Percentiles rank a stretch among this genome's conserved stretches.
phyloP scores from a whole-genome alignment of 2,329 filamentous ascomycete genomes.

The Cladosporium sp. region DNA sequence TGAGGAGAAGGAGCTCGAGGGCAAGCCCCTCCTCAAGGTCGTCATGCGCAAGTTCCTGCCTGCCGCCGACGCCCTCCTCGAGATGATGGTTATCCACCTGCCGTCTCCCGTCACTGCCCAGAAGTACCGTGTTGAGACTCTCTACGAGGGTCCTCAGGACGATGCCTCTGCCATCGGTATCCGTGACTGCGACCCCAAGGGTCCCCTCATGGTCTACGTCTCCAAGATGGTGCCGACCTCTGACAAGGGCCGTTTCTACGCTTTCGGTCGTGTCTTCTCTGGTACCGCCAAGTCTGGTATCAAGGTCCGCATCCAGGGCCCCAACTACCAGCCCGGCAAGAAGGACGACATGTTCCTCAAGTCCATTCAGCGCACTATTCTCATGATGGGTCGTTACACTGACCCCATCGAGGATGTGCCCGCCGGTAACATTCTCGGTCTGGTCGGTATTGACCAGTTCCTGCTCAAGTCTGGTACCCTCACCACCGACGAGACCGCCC shows the following conservation, averaged over 20 bases:
- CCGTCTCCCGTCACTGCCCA: conserved; percentile 94
- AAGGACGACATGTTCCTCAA: conserved; percentile 99
- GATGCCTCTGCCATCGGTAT: conserved; percentile 93
- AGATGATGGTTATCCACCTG: conserved; percentile 99
- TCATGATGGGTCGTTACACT: conserved; percentile 99
- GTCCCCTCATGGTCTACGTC: conserved; percentile 98
- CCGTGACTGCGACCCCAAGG: conserved; percentile 97
- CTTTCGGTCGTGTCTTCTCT: conserved; percentile 99
- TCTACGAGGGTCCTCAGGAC: conserved; percentile 95
- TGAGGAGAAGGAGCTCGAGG: conserved; percentile 89
- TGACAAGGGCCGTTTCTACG: conserved; percentile 99
- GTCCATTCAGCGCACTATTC: conserved; percentile 98
- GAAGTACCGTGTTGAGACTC: conserved; percentile 94
- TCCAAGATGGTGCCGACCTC: conserved; percentile 99
- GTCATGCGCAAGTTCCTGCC: conserved; percentile 99
- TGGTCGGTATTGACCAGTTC: conserved; percentile 99
- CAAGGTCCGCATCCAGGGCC: conserved; percentile 99
- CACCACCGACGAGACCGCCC: conserved; percentile 91
- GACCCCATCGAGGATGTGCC: conserved; percentile 99
- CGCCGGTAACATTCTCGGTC: conserved; percentile 98
- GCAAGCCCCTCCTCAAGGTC: conserved; percentile 95
- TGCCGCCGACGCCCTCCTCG: conserved; percentile 92
- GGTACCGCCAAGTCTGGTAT: conserved; percentile 96
- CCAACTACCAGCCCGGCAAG: conserved; percentile 96
- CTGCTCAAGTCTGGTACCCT: conserved; percentile 99